Conservation (phyloP, 2,329 filamentous ascomycete genomes). For the Chalaropsis ovoidea region DNA sequence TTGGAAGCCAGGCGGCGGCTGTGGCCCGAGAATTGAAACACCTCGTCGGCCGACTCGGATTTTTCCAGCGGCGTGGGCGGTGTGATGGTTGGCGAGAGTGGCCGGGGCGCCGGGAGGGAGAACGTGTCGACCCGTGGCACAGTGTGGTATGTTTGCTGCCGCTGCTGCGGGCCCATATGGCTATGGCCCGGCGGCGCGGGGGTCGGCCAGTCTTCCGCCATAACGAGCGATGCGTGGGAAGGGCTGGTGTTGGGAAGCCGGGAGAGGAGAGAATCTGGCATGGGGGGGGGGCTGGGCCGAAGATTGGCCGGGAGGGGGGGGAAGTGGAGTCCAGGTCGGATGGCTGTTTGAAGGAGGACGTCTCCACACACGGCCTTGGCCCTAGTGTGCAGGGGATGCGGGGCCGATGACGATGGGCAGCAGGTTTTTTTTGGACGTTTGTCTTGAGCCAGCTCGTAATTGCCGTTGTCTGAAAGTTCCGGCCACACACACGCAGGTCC, state of each 20-base stretch:
- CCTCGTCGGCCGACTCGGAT: background rate
- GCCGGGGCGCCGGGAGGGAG: background rate
- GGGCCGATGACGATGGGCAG: background rate
- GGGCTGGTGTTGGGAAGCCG: background rate
- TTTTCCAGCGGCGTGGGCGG: constrained; percentile 22
- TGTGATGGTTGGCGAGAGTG: constrained; percentile 21
- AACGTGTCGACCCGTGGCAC: background rate
- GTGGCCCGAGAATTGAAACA: background rate
- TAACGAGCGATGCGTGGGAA: background rate
- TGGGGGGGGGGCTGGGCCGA: background rate
- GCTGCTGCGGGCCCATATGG: background rate
- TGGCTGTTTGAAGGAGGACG: background rate
- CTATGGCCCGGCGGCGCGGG: background rate
- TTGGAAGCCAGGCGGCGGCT: background rate
- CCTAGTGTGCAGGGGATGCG: background rate
- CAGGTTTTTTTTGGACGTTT: background rate
- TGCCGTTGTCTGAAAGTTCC: background rate
- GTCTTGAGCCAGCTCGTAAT: constrained; percentile 20
- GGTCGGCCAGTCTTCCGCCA: background rate
- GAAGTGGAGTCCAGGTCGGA: background rate
- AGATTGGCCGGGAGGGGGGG: background rate
- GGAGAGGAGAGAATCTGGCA: background rate
- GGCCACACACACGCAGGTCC: background rate
- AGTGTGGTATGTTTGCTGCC: background rate
- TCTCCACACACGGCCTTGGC: background rate